A percentile compares a stretch with the other conserved stretches of the same genome.
Evolutionary conservation across 176 grass and related monocot species (phyloP).

Genomic region (Carex scoparia): DNA sequence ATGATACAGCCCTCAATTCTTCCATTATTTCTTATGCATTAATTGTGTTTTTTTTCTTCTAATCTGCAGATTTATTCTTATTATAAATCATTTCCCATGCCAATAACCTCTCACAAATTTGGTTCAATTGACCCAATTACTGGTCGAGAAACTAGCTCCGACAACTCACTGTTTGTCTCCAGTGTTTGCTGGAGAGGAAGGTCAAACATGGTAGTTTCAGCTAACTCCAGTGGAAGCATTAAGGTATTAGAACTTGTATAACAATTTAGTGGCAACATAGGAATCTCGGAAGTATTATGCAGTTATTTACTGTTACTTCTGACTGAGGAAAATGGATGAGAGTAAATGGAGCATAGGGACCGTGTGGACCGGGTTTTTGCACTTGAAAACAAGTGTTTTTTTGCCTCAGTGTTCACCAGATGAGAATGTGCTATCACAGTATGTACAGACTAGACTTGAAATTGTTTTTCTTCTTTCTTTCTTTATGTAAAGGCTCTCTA

Average conservation of each 20-base stretch:
- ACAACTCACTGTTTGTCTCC: constrained; percentile 80
- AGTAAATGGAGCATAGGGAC: constrained; percentile 1
- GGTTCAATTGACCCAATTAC: constrained; percentile 83
- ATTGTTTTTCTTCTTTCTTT: neutral
- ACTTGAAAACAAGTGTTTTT: constrained; percentile 2
- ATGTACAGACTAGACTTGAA: neutral
- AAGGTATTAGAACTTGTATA: constrained; percentile 90
- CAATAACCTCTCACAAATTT: constrained; percentile 89
- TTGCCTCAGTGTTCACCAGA: neutral
- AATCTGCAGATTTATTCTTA: constrained; percentile 84
- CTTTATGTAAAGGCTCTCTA: constrained; percentile 12
- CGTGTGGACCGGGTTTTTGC: constrained; percentile 16
- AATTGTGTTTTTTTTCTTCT: constrained; percentile 21
- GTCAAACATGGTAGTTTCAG: constrained; percentile 88
- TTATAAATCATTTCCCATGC: constrained; percentile 92
- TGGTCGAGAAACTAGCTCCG: constrained; percentile 72
- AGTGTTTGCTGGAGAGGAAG: constrained; percentile 89
- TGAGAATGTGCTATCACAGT: neutral
- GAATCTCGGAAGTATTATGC: constrained; percentile 5
- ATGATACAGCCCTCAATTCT: neutral
- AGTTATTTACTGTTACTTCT: neutral
- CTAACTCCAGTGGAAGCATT: constrained; percentile 90
- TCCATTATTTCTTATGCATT: neutral
- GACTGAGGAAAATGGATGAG: neutral
- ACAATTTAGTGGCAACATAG: constrained; percentile 20